phyloP scores from a whole-genome alignment of 495 filamentous ascomycete genomes.

The Penicillium pancosmium region DNA sequence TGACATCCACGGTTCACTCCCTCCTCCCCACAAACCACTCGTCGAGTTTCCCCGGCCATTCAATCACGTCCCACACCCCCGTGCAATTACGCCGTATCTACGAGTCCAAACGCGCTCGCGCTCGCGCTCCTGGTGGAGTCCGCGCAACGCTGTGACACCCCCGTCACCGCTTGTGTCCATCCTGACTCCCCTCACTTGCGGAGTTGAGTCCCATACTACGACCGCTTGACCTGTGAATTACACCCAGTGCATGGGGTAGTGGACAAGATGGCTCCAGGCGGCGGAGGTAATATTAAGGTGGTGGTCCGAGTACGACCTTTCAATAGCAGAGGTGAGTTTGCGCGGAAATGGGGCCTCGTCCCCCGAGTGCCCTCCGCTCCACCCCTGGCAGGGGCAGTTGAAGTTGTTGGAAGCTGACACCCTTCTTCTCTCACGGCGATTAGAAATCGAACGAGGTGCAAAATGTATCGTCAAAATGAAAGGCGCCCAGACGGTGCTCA shows the following conservation, averaged over 20 bases:
- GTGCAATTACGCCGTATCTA: constrained; percentile 20
- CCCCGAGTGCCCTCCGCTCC: neutral
- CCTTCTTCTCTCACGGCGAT: neutral
- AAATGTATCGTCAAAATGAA: constrained; percentile 99
- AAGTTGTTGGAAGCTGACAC: neutral
- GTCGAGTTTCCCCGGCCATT: constrained; percentile 13
- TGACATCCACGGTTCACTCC: constrained; percentile 34
- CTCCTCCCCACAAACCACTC: constrained; percentile 14
- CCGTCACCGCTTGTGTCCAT: constrained; percentile 28
- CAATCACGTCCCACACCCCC: constrained; percentile 2
- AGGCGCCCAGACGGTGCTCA: constrained; percentile 84
- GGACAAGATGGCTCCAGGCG: constrained; percentile 69
- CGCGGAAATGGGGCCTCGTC: neutral
- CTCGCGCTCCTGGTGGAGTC: constrained; percentile 46
- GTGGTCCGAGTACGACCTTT: constrained; percentile 94
- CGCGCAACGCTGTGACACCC: constrained; percentile 37
- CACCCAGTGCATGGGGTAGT: constrained; percentile 41
- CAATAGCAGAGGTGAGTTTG: constrained; percentile 77
- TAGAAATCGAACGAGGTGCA: constrained; percentile 86
- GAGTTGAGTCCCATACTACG: constrained; percentile 11
- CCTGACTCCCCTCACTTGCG: constrained; percentile 8
- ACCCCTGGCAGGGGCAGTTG: neutral
- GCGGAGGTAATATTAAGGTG: constrained; percentile 99
- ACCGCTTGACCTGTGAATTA: constrained; percentile 18
- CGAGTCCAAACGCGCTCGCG: constrained; percentile 39